Conservation (phyloP, 305 asterid genomes). For the Solanum hybrid region DNA sequence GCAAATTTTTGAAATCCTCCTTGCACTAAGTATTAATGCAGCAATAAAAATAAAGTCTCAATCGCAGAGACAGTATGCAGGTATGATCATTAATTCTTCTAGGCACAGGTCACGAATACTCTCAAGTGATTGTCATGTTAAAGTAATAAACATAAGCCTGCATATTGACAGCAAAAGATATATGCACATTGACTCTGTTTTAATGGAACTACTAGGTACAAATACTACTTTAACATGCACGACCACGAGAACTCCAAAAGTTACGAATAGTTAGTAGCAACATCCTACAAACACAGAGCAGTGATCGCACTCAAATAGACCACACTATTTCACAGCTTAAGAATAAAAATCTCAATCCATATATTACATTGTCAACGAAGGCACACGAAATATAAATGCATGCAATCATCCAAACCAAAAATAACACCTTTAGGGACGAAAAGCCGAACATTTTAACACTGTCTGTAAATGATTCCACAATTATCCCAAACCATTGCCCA, state of each 20-base stretch:
- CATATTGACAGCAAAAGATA: neutral
- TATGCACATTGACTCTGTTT: neutral
- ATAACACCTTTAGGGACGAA: neutral
- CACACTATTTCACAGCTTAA: neutral
- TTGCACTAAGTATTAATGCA: neutral
- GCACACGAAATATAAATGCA: neutral
- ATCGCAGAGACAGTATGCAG: neutral
- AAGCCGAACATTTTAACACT: neutral
- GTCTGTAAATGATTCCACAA: neutral
- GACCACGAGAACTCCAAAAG: neutral
- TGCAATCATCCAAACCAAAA: neutral
- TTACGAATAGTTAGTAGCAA: neutral
- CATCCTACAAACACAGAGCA: neutral
- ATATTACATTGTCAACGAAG: neutral
- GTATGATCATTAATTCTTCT: neutral
- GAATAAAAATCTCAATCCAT: neutral
- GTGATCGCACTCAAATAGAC: neutral
- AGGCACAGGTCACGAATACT: neutral
- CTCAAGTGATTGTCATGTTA: neutral
- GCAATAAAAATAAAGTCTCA: neutral
- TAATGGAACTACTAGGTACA: neutral
- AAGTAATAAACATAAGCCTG: neutral
- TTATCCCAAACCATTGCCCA: neutral
- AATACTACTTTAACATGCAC: neutral
- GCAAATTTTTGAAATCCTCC: neutral